Conservation (phyloP, 768 basidiomycete species). For the Russula foetens region DNA sequence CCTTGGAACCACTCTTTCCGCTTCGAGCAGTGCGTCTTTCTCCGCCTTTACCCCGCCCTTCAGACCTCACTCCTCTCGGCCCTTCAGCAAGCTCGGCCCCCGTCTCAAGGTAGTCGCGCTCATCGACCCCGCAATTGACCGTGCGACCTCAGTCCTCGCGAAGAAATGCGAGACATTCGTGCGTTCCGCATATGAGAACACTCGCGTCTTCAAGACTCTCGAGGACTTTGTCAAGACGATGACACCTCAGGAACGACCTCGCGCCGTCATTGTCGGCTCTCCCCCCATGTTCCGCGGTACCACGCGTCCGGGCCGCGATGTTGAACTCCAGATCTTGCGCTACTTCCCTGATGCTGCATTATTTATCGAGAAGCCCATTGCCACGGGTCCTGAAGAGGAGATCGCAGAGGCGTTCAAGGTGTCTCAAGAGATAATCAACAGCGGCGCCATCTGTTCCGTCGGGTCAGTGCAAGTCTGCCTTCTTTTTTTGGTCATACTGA, state of each 20-base stretch:
- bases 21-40: conserved; percentile 65
- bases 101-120: conserved; percentile 94
- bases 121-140: conserved; percentile 83
- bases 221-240: conserved; percentile 76
- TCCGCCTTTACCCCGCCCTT: conserved; percentile 1
- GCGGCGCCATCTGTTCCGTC: conserved; percentile 76
- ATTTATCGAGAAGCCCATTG: conserved; percentile 91
- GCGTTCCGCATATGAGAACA: conserved; percentile 85
- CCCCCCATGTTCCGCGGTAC: conserved; percentile 93
- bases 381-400: conserved; percentile 67
- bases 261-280: conserved; percentile 81
- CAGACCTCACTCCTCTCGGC: conserved; percentile 9
- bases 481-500: not conserved
- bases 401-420: conserved; percentile 63
- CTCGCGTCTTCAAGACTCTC: conserved; percentile 74
- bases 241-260: conserved; percentile 56
- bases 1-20: conserved; percentile 94
- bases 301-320: conserved; percentile 63
- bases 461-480: conserved; percentile 44
- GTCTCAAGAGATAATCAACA: conserved; percentile 60
- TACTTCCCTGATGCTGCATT: conserved; percentile 82
- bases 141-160: conserved; percentile 70
- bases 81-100: conserved; percentile 77
- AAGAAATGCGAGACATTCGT: conserved; percentile 93
- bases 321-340: conserved; percentile 83